phyloP scores from a whole-genome alignment of 164 flowering plant genomes.

The Euptelea pleiosperma region DNA sequence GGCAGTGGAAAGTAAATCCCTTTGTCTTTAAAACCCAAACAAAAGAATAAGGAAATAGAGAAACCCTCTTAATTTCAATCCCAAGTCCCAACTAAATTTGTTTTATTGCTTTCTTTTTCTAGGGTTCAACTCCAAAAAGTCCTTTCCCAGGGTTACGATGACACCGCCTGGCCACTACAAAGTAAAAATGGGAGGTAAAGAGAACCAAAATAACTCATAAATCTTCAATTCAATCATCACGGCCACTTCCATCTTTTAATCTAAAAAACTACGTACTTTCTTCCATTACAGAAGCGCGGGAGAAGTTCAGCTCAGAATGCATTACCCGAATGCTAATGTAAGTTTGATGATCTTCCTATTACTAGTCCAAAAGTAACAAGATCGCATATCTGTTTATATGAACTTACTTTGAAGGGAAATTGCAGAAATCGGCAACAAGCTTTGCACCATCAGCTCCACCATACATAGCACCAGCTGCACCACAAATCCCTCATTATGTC shows the following conservation, averaged over 20 bases:
- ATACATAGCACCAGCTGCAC: slow-evolving; percentile 28
- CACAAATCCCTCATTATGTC: slow-evolving; percentile 31
- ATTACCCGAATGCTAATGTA: slow-evolving; percentile 56
- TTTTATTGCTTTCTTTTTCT: slow-evolving; percentile 13
- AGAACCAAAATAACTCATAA: background rate
- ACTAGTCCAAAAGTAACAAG: too few species aligned
- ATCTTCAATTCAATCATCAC: too few species aligned
- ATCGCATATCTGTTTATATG: too few species aligned
- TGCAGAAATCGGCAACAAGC: slow-evolving; percentile 44
- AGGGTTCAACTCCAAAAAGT: slow-evolving; percentile 81
- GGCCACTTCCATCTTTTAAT: too few species aligned
- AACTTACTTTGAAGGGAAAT: background rate
- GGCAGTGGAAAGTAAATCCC: slow-evolving; percentile 84
- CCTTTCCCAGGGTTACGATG: slow-evolving; percentile 76
- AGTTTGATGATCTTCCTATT: too few species aligned
- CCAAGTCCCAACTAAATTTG: too few species aligned
- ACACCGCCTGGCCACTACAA: slow-evolving; percentile 66
- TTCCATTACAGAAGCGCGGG: slow-evolving; percentile 60
- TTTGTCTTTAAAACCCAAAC: too few species aligned
- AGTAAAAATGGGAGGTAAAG: slow-evolving; percentile 63
- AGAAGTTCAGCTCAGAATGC: slow-evolving; percentile 73
- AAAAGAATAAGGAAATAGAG: too few species aligned
- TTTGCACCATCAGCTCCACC: slow-evolving; percentile 60
- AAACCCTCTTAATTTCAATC: too few species aligned
- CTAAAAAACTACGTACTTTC: background rate